Conservation (phyloP, 169 alveolate genomes). For the Cryptosporidium sp. region DNA sequence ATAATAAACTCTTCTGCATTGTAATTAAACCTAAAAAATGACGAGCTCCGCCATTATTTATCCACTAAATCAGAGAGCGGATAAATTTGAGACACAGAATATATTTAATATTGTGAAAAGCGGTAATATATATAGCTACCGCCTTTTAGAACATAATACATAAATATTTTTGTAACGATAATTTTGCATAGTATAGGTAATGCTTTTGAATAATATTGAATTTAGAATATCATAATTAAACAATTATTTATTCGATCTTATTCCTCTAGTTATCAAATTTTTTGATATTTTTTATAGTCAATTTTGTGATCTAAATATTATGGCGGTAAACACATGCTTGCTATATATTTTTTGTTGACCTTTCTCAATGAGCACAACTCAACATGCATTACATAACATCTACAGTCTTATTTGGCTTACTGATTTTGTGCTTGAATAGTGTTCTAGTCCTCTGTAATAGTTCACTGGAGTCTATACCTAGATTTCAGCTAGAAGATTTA, state of each 20-base stretch:
- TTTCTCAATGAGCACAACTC: neutral
- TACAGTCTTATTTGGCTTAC: neutral
- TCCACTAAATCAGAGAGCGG: constrained; percentile 27
- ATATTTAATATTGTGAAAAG: neutral
- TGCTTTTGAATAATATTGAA: too few relatives aligned
- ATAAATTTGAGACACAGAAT: constrained; percentile 25
- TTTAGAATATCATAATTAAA: neutral
- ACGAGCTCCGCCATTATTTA: neutral
- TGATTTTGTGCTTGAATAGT: neutral
- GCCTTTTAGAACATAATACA: neutral
- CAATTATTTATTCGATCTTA: neutral
- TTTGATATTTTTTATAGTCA: neutral
- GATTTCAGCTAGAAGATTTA: constrained; percentile 29
- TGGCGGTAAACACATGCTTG: constrained; percentile 49
- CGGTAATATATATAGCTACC: constrained; percentile 23
- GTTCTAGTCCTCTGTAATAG: neutral
- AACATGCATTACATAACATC: neutral
- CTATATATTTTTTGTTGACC: neutral
- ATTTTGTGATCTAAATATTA: constrained; percentile 53
- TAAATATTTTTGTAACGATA: neutral
- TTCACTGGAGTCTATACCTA: constrained; percentile 12
- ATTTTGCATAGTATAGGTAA: neutral
- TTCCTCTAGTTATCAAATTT: neutral
- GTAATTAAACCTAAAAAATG: neutral
- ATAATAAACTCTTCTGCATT: constrained; percentile 15